Conservation (phyloP, 2,329 filamentous ascomycete species). For the Phaeophleospora eucalypticola region DNA sequence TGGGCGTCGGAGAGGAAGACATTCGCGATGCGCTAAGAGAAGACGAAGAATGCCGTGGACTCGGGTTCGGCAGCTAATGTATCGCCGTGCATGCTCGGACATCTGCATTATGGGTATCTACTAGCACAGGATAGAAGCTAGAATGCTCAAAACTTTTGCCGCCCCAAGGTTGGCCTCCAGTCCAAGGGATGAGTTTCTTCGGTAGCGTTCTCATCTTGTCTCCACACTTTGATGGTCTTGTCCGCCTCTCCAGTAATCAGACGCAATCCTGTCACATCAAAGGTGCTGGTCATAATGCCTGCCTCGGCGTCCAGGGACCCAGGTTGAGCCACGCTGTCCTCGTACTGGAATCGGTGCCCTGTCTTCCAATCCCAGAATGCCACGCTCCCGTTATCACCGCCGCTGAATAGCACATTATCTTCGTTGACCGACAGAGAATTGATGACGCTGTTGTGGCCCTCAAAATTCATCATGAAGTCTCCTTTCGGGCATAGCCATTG, state of each 20-base stretch:
- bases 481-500: slow-evolving; percentile 99
- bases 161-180: slow-evolving; percentile 78
- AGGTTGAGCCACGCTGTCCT: slow-evolving; percentile 89
- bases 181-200: slow-evolving; percentile 86
- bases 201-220: slow-evolving; percentile 84
- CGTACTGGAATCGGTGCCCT: slow-evolving; percentile 81
- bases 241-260: slow-evolving; percentile 94
- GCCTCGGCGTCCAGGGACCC: slow-evolving; percentile 91
- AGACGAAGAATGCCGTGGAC: slow-evolving; percentile 77
- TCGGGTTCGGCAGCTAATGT: slow-evolving; percentile 55
- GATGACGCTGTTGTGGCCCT: slow-evolving; percentile 93
- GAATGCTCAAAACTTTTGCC: slow-evolving; percentile 58
- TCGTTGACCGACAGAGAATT: slow-evolving; percentile 92
- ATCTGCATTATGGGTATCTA: slow-evolving; percentile 5
- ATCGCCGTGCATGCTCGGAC: background rate
- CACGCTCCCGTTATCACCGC: slow-evolving; percentile 93
- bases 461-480: slow-evolving; percentile 98
- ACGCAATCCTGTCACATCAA: slow-evolving; percentile 81
- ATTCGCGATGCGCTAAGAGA: slow-evolving; percentile 82
- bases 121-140: background rate
- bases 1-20: slow-evolving; percentile 87
- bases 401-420: slow-evolving; percentile 91
- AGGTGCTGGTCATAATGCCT: slow-evolving; percentile 90
- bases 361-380: slow-evolving; percentile 99
- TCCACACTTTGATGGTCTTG: slow-evolving; percentile 97